Base-by-base conservation (phyloP, 1,284 basidiomycete species). In the Trametes pubescens region DNA sequence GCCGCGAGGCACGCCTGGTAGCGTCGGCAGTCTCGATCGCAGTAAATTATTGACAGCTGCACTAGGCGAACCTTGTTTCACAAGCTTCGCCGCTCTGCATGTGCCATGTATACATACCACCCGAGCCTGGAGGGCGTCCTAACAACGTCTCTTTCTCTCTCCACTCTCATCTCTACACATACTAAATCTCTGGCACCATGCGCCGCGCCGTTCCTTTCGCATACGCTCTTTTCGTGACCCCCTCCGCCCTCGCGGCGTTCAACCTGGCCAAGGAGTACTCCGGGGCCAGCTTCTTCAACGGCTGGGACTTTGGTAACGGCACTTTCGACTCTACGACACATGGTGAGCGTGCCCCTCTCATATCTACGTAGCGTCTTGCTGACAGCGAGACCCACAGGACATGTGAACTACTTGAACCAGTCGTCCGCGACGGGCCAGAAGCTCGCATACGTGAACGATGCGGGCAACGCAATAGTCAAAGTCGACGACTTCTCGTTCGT, bases 401-500 rank as follows among this genome's bases (percentile, higher is more conserved):
- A 88, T 65, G 82, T 82, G 2, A 78, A 75, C 56, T 87, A 81
- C 78, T 76, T 86, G 18, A 76, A 78, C 67, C 65, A 77, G 67
- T 73, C 77, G 32, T 77, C 80, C 56, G 86, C 87, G 16, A 77
- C 76, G n/a, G 38, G 46, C 13, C 47, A 59, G 67, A 73, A 80
- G 4, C 78, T 90, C 24, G 85, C 86, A 16, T 87, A 85, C 67
- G 75, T 88, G 59, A 85, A 85, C 65, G 66, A 61, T 59, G 79
- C 79, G 0, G 81, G 85, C 9, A 80, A 85, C 64, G 84, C 82
- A 7, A 83, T 91, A 66, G 77, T 90, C 67, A 83, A 79, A 66
- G 85, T 88, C 40, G 86, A 89, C 74, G 86, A 88, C 69, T 76
- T 76, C 26, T 78, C 80, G 37, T 79, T 81, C 62, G 86, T 88